Evolutionary conservation across 1,139 yeast species (phyloP).

Genomic region (Eremothecium cymbalariae): DNA sequence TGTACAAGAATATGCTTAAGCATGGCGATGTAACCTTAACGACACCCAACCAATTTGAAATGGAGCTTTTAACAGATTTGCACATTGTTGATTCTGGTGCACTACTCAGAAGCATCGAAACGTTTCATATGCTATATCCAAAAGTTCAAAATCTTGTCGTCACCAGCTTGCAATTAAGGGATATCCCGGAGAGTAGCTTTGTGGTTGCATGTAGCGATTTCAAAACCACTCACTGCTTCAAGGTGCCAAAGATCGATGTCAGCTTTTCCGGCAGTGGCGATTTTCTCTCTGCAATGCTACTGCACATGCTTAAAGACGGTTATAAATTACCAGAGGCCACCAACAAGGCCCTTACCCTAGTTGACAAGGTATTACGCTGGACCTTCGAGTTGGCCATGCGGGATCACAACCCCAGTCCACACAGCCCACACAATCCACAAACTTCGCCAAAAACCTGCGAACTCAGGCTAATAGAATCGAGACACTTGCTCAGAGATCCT

Average conservation of each 20-base stretch:
- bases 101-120: conserved; percentile 41
- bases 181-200: conserved; percentile 29
- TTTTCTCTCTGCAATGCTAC: conserved; percentile 67
- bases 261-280: conserved; percentile 94
- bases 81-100: conserved; percentile 38
- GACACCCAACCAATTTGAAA: conserved; percentile 90
- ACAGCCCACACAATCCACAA: conserved; percentile 9
- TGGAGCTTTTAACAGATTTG: conserved; percentile 59
- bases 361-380: conserved; percentile 29
- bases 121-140: conserved; percentile 43
- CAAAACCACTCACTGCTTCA: conserved; percentile 33
- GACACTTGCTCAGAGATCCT: conserved; percentile 18
- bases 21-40: conserved; percentile 52
- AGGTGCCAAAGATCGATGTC: conserved; percentile 52
- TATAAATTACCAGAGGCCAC: conserved; percentile 21
- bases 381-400: conserved; percentile 25
- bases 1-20: conserved; percentile 50
- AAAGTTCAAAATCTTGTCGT: conserved; percentile 58
- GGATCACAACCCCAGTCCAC: no score
- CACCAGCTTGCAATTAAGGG: conserved; percentile 44
- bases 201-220: conserved; percentile 46
- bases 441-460: conserved; percentile 28
- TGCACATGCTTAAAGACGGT: conserved; percentile 41
- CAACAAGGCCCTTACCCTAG: conserved; percentile 29
- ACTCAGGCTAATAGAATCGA: conserved; percentile 31